Base-by-base conservation (phyloP, 768 basidiomycete genomes). In the Gelatoporia subvermispora region DNA sequence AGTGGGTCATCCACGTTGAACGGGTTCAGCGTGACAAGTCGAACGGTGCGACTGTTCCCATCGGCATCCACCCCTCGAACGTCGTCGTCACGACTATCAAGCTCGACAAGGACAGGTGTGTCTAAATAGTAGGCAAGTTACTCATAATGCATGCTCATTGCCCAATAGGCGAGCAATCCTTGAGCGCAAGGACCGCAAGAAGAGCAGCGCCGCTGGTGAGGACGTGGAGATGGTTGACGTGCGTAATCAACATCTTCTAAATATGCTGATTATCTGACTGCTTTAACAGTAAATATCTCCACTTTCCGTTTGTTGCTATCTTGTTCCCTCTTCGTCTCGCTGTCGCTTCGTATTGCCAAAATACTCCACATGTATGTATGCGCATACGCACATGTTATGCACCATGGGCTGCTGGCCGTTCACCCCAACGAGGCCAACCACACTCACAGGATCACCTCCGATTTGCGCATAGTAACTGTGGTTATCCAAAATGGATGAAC, bases 1-100 rank as follows among this genome's bases (percentile, higher is more conserved):
- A 95, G 72, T 98, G 91, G 89, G 91, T 97, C 47, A 88, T 99
- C 70, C 87, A 97, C 73, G 89, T 99, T 65, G 95, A 99, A 72
- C 91, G 95, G 66, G 93, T 99, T 48, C 85, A 88, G 70, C 84
- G 93, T 58, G 95, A 99, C 77, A 97, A 97, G 73, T 91, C 92
- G 57, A 96, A 95, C 66, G 95, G 96, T 56, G 86, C 93, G 51
- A 83, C 93, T 47, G 82, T 87, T 50, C 89, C 89, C 62, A 93
- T 99, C 61, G 93, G 93, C 58, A 83, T 99, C 60, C 88, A 95
- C 78, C 93, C 95, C 50, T 91, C 88, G 76, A 98, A 96, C 67
- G 93, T 97, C 45, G 89, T 95, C 55, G 92, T 99, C 66, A 84
- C 84, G 57, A 88, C 75, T 62, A 81, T 96, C 72, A 96, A 98